Percentiles rank a stretch among this genome's conserved stretches.
Conservation (phyloP, 176 grass and related monocot genomes). For the Oryza brachyantha region DNA sequence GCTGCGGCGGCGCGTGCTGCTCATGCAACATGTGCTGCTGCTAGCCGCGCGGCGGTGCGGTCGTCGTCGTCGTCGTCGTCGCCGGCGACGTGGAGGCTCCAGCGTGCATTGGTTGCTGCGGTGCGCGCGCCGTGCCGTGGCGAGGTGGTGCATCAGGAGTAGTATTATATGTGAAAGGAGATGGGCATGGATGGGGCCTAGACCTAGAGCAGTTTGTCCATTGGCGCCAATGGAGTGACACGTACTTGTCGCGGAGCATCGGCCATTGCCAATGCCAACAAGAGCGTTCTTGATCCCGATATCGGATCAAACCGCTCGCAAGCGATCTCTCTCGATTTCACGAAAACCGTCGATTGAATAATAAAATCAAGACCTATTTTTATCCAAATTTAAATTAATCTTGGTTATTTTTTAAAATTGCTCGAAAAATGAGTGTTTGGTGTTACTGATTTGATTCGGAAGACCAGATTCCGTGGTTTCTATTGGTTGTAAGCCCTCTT, state of each 20-base stretch:
- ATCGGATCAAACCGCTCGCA: too few species aligned
- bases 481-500: too few species aligned
- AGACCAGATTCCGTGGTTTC: too few species aligned
- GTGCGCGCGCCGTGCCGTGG: not conserved
- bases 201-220: not conserved
- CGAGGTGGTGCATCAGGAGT: not conserved
- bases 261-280: not conserved
- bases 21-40: constrained; percentile 55
- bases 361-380: too few species aligned
- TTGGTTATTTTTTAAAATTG: too few species aligned
- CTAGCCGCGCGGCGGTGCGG: constrained; percentile 20
- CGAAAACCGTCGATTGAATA: too few species aligned
- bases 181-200: not conserved
- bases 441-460: too few species aligned
- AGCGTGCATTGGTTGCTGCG: constrained; percentile 19
- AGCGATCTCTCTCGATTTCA: too few species aligned
- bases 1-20: constrained; percentile 26
- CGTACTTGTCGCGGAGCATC: constrained; percentile 17
- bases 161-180: not conserved
- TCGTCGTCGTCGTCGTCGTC: constrained; percentile 15
- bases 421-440: too few species aligned
- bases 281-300: too few species aligned
- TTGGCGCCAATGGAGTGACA: constrained; percentile 39
- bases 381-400: too few species aligned
- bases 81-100: constrained; percentile 3